These are phyloP conservation scores for Dryas drummondii DNA, from an alignment of 306 rosid genomes.

Conservation along the genomic window DNA sequence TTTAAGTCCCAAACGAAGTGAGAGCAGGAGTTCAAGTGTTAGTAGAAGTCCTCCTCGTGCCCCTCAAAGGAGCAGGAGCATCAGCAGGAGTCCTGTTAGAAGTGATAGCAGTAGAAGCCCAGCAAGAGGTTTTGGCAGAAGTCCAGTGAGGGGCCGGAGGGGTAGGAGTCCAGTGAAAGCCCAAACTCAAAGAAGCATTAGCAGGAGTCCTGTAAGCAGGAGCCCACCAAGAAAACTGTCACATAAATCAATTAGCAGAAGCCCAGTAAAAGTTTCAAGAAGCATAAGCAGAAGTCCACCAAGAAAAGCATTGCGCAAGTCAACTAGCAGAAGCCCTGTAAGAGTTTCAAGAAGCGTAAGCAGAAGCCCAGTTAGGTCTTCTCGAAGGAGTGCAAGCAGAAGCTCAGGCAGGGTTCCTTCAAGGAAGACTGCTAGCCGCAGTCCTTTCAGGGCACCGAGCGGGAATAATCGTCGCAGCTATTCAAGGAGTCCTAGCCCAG, in stretches of 20 bases:
- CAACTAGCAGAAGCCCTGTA: slow-evolving; percentile 65
- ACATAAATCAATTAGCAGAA: slow-evolving; percentile 55
- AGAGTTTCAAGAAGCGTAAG: slow-evolving; percentile 57
- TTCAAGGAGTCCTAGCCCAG: slow-evolving; percentile 83
- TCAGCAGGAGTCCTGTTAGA: slow-evolving; percentile 66
- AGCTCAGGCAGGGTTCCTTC: slow-evolving; percentile 71
- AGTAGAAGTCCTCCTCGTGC: slow-evolving; percentile 45
- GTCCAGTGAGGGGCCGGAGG: slow-evolving; percentile 45
- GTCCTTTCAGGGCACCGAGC: slow-evolving; percentile 61
- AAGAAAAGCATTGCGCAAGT: slow-evolving; percentile 36
- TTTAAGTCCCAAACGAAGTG: slow-evolving; percentile 45
- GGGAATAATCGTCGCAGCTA: slow-evolving; percentile 67
- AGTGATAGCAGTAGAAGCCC: slow-evolving; percentile 49
- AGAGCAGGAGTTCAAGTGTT: slow-evolving; percentile 51
- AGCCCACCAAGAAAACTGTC: slow-evolving; percentile 58
- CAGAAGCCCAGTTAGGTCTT: slow-evolving; percentile 72
- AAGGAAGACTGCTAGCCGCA: slow-evolving; percentile 61
- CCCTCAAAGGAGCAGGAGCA: slow-evolving; percentile 45
- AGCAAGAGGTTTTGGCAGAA: slow-evolving; percentile 42
- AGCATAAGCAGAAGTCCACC: slow-evolving; percentile 59
- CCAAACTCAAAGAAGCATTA: slow-evolving; percentile 37
- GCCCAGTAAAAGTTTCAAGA: slow-evolving; percentile 60
- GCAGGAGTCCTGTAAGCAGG: slow-evolving; percentile 54
- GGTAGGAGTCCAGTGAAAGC: slow-evolving; percentile 57
- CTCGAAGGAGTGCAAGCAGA: slow-evolving; percentile 77